Evolutionary conservation across 2,329 filamentous ascomycete species (phyloP).

Genomic region (Pseudopithomyces maydicus): DNA sequence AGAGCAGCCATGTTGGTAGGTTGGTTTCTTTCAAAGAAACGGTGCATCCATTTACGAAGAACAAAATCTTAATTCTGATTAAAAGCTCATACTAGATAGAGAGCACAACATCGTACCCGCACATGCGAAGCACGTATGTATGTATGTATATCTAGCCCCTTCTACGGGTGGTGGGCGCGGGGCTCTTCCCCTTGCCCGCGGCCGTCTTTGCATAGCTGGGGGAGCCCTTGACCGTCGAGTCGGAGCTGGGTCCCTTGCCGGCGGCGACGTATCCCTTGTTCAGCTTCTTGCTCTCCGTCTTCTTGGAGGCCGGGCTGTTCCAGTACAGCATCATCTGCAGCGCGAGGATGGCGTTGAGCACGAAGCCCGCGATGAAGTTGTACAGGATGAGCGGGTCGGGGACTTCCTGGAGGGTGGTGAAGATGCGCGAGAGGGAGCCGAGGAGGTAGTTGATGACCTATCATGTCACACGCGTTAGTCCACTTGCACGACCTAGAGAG

Average conservation of each 20-base stretch:
- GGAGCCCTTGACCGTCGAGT: conserved; percentile 43
- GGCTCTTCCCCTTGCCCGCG: conserved; percentile 49
- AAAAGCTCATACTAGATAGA: too few relatives aligned
- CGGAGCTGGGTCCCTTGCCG: conserved; percentile 35
- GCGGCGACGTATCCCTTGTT: conserved; percentile 42
- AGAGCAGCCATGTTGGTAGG: too few relatives aligned
- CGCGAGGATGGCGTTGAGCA: conserved; percentile 85
- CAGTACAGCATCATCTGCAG: conserved; percentile 96
- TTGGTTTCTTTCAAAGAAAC: too few relatives aligned
- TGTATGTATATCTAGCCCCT: conserved; percentile 53
- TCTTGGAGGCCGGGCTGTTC: conserved; percentile 61
- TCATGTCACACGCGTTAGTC: too few relatives aligned
- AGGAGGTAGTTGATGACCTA: conserved; percentile 98
- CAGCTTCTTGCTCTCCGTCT: conserved; percentile 43
- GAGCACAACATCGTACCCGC: too few relatives aligned
- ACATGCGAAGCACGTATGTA: too few relatives aligned
- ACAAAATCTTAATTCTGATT: too few relatives aligned
- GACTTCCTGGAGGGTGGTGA: conserved; percentile 96
- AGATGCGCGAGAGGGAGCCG: conserved; percentile 92
- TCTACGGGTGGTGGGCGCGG: conserved; percentile 56
- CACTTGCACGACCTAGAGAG: too few relatives aligned
- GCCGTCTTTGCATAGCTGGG: conserved; percentile 41
- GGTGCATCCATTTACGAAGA: too few relatives aligned
- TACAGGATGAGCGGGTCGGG: conserved; percentile 96
- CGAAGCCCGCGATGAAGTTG: conserved; percentile 88